A percentile compares a stretch with the other conserved stretches of the same genome.
These are phyloP conservation scores for Lipomyces lipofer DNA, from an alignment of 805 yeast genomes.

Conservation along the genomic window DNA sequence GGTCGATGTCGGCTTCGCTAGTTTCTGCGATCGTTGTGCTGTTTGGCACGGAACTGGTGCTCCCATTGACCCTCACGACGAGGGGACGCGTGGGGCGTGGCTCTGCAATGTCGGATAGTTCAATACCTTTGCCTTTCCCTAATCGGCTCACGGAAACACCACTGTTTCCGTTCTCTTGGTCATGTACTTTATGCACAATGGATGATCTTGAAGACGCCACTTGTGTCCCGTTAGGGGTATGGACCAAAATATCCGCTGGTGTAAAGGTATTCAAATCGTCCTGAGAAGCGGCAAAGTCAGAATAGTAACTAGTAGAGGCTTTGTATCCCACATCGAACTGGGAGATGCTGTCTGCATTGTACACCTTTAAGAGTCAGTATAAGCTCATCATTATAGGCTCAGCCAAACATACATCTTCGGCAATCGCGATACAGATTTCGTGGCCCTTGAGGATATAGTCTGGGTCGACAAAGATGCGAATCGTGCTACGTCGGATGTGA, in stretches of 20 bases:
- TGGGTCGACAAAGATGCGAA: conserved; percentile 10
- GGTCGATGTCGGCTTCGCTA: no score
- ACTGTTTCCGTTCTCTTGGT: not conserved
- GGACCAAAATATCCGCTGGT: conserved; percentile 9
- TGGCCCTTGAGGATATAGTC: conserved; percentile 10
- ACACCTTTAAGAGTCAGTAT: not conserved
- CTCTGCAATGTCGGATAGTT: not conserved
- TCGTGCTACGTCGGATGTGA: conserved; percentile 8
- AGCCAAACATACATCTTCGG: conserved; percentile 7
- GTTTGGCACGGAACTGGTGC: no score
- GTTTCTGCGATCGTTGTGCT: no score
- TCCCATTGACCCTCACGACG: no score
- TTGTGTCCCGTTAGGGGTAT: not conserved
- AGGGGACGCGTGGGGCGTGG: no score
- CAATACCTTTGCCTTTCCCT: not conserved
- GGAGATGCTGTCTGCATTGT: conserved; percentile 15
- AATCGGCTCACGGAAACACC: not conserved
- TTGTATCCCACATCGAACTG: conserved; percentile 5
- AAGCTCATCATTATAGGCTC: not conserved
- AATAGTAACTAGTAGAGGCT: not conserved
- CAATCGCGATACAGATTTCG: conserved; percentile 14
- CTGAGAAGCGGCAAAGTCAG: not conserved
- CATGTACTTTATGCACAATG: not conserved
- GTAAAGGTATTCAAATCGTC: conserved; percentile 1
- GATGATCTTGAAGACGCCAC: not conserved